Evolutionary conservation across 2,329 filamentous ascomycete species (phyloP), one percentile per base, ranked within the genome.

Genomic region (Trichoderma koningii): DNA sequence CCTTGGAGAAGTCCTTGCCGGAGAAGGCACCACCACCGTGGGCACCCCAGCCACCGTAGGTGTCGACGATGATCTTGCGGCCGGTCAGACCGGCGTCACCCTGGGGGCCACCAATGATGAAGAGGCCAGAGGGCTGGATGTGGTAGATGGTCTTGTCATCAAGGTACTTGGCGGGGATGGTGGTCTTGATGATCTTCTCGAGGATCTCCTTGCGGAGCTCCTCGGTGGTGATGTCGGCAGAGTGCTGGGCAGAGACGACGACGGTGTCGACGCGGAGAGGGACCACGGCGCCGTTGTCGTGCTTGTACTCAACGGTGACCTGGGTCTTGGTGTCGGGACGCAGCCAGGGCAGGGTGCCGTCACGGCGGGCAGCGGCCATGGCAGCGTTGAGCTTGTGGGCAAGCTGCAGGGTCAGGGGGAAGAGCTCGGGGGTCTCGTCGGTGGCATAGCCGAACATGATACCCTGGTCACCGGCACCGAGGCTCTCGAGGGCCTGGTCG

Each of bases 371-470:
- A 73, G 89, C 85, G 70, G 88, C 91, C 93, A 99, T 96, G 80
- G 92, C 92, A 77, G 89, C 86, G 84, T 99, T 99, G 74, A 99
- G 91, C 86, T 93, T 93, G 88, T 99, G 95, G 76, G 95, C 90
- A 76, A 98, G 88, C 75, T 94, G 87, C 73, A 98, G 86, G 75
- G 94, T 98, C 76, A 99, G 85, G 71, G 95, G 95, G 78, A 98
- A 91, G 73, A 96, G 87, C 85, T 99, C 95, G 68, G 94, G 93
- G 74, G 95, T 98, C 87, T 99, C 95, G 76, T 99, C 95, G 75
- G 95, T 97, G 80, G 95, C 95, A 87, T 99, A 99, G 75, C 95
- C 95, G 82, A 99, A 99, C 95, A 99, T 99, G 86, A 99, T 97
- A 86, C 95, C 95, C 86, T 99, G 95, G 83, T 99, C 95, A 90